Evolutionary conservation across 352 stramenopile species (phyloP).

Genomic region (Phytophthora litchii): DNA sequence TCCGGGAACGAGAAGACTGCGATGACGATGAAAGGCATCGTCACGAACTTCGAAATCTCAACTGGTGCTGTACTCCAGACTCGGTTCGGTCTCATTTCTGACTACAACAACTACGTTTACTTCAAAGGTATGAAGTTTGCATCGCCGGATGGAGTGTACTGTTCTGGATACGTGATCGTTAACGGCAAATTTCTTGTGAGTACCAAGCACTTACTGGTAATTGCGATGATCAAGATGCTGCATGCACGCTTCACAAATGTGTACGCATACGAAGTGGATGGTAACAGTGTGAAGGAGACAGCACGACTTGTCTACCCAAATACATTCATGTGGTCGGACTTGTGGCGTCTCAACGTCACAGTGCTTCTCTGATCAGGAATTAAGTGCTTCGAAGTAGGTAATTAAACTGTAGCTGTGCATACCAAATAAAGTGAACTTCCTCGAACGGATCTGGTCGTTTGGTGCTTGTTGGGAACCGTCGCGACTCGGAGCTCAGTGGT

Average conservation of each 20-base stretch:
- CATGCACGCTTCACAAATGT: constrained; percentile 16
- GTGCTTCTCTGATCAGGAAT: constrained; percentile 17
- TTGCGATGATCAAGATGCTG: constrained; percentile 42
- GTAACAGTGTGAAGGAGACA: constrained; percentile 40
- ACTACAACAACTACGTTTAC: constrained; percentile 47
- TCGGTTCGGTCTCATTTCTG: constrained; percentile 43
- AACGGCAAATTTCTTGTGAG: constrained; percentile 43
- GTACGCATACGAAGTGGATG: constrained; percentile 43
- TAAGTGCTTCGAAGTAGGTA: too few species aligned
- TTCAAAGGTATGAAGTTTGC: constrained; percentile 54
- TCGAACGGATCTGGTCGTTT: too few species aligned
- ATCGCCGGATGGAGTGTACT: constrained; percentile 42
- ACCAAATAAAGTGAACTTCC: too few species aligned
- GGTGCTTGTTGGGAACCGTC: constrained; percentile 15
- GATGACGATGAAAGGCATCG: constrained; percentile 14
- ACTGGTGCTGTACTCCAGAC: constrained; percentile 35
- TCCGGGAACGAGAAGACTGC: constrained; percentile 23
- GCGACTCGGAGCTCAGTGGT: constrained; percentile 9
- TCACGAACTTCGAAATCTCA: constrained; percentile 43
- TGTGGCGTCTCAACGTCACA: constrained; percentile 32
- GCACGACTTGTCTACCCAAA: constrained; percentile 34
- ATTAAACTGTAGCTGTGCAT: too few species aligned
- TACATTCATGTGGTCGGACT: constrained; percentile 35
- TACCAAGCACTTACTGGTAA: constrained; percentile 31
- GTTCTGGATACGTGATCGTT: constrained; percentile 43